Percentiles rank a stretch among this genome's conserved stretches.
phyloP scores from a whole-genome alignment of 148 eudicot genomes.

The Persicaria tinctoria region DNA sequence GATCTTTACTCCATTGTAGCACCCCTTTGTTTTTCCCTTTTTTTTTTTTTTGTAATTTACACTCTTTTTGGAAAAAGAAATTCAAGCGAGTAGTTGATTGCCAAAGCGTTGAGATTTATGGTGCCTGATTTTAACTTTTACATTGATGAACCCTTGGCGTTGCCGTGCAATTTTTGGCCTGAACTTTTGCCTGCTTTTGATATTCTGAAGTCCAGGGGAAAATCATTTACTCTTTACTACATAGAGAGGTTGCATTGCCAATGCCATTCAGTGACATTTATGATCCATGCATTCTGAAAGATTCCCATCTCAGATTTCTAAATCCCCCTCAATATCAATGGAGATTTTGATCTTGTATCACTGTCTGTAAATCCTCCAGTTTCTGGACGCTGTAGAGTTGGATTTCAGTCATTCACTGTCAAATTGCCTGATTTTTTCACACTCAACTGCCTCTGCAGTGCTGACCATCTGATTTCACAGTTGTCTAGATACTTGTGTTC shows the following conservation, averaged over 20 bases:
- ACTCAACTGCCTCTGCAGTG: background rate
- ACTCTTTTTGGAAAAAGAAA: too few species aligned
- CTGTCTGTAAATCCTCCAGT: too few species aligned
- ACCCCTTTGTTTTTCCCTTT: too few species aligned
- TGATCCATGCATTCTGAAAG: background rate
- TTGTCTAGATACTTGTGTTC: background rate
- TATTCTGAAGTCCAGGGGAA: background rate
- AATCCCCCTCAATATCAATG: background rate
- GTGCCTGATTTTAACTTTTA: background rate
- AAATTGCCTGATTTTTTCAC: background rate
- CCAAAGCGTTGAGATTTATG: background rate
- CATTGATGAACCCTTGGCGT: slow-evolving; percentile 1
- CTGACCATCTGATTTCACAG: background rate
- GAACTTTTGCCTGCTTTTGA: background rate
- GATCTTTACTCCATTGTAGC: too few species aligned
- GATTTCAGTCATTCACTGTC: background rate
- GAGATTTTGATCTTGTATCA: background rate
- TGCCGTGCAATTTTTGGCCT: background rate
- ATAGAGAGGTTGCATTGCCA: background rate
- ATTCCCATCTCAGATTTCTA: background rate
- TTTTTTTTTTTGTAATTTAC: too few species aligned
- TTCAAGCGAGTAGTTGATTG: too few species aligned
- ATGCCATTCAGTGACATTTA: background rate
- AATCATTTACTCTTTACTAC: background rate
- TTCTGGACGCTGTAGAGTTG: background rate